Conservation (phyloP, 177 flowering plant genomes). For the Vitis hybrid region DNA sequence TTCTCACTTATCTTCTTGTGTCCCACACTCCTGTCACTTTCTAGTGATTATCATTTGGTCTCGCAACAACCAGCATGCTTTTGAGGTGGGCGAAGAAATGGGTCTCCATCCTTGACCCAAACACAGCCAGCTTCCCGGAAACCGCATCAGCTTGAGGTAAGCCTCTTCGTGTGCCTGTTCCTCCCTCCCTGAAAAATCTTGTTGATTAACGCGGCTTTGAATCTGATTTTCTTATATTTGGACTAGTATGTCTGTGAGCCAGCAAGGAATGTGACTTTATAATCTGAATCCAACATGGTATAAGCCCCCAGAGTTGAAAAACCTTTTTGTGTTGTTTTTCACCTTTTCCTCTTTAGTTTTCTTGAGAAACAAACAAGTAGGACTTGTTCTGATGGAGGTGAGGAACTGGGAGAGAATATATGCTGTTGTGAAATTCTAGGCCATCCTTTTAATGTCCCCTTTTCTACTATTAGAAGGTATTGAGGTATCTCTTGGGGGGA, state of each 20-base stretch:
- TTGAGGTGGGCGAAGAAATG: neutral
- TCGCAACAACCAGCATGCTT: constrained; percentile 2
- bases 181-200: too few relatives aligned
- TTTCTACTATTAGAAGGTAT: constrained; percentile 12
- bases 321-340: neutral
- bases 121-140: too few relatives aligned
- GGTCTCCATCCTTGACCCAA: too few relatives aligned
- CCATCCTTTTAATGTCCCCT: constrained; percentile 14
- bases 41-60: too few relatives aligned
- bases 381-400: constrained; percentile 12
- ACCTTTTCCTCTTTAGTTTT: neutral
- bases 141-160: neutral
- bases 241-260: too few relatives aligned
- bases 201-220: too few relatives aligned
- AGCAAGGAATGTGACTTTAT: too few relatives aligned
- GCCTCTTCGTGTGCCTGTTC: too few relatives aligned
- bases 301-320: neutral
- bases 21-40: too few relatives aligned
- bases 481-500: constrained; percentile 16
- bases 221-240: too few relatives aligned
- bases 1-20: too few relatives aligned
- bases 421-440: constrained; percentile 15
- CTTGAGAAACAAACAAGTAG: neutral
- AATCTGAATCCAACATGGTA: too few relatives aligned
- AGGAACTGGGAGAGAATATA: constrained; percentile 9